Conservation (phyloP, 805 yeast species). For the Candida anglica region DNA sequence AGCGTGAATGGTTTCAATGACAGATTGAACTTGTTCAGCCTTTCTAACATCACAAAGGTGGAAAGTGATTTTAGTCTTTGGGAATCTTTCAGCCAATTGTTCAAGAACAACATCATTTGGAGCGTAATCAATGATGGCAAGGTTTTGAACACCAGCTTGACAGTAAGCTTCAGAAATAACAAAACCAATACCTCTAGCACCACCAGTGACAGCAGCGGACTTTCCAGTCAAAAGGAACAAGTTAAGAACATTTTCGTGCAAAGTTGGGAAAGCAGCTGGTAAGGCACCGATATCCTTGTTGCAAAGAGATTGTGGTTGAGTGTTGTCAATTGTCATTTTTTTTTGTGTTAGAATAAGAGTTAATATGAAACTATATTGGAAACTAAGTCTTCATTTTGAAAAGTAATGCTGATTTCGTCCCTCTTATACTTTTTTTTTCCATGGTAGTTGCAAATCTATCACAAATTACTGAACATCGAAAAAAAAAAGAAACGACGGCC, state of each 20-base stretch:
- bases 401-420: too few species aligned
- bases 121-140: conserved; percentile 40
- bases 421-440: too few species aligned
- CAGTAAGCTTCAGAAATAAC: conserved; percentile 33
- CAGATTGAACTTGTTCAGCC: conserved; percentile 30
- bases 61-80: conserved; percentile 27
- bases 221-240: conserved; percentile 28
- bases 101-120: conserved; percentile 22
- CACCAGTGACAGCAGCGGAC: conserved; percentile 34
- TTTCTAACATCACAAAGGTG: conserved; percentile 38
- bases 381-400: too few species aligned
- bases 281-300: conserved; percentile 36
- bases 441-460: too few species aligned
- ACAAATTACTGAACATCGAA: too few species aligned
- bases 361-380: background rate
- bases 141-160: conserved; percentile 31
- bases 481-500: too few species aligned
- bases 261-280: conserved; percentile 32
- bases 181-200: conserved; percentile 35
- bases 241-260: conserved; percentile 22
- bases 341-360: background rate
- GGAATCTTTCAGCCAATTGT: conserved; percentile 23
- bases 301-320: conserved; percentile 1
- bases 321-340: conserved; percentile 3
- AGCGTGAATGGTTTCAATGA: conserved; percentile 24